Percentiles rank a stretch among this genome's conserved stretches.
These are phyloP conservation scores for Talinum fruticosum DNA, from an alignment of 148 eudicot species.

Conservation along the genomic window DNA sequence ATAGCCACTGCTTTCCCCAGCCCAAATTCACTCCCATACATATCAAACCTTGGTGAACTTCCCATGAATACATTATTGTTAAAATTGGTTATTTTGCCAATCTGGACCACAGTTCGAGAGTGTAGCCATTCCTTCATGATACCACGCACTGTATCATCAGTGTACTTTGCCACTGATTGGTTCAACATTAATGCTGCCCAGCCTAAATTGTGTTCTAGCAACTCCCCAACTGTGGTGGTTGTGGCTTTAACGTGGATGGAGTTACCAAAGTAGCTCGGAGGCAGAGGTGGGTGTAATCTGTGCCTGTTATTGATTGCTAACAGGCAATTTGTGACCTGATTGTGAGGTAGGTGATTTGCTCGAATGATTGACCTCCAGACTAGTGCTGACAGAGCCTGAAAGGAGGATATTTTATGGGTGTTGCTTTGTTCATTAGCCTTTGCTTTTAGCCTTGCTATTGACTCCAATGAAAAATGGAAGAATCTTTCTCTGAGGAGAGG, in stretches of 20 bases:
- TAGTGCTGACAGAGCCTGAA: conserved; percentile 64
- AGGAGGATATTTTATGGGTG: conserved; percentile 45
- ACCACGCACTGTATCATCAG: conserved; percentile 19
- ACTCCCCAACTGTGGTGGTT: conserved; percentile 29
- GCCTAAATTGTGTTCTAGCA: conserved; percentile 41
- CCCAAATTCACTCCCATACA: conserved; percentile 80
- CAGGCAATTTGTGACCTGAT: conserved; percentile 50
- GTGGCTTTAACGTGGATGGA: conserved; percentile 44
- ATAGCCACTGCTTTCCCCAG: conserved; percentile 64
- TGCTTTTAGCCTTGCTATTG: conserved; percentile 45
- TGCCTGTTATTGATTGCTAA: conserved; percentile 61
- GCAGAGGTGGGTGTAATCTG: conserved; percentile 49
- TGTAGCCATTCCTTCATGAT: conserved; percentile 2
- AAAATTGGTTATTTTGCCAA: conserved; percentile 14
- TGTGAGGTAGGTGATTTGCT: conserved; percentile 33
- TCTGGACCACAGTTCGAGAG: conserved; percentile 10
- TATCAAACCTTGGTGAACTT: conserved; percentile 66
- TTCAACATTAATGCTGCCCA: conserved; percentile 43
- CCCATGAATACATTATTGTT: conserved; percentile 43
- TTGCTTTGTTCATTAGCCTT: conserved; percentile 40
- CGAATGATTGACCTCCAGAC: conserved; percentile 67
- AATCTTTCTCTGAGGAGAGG: conserved; percentile 48
- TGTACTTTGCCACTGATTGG: conserved; percentile 45
- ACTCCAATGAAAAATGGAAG: conserved; percentile 62
- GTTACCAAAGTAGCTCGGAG: conserved; percentile 64